Conservation (phyloP, 2,329 filamentous ascomycete species). For the Phialophora macrospora region DNA sequence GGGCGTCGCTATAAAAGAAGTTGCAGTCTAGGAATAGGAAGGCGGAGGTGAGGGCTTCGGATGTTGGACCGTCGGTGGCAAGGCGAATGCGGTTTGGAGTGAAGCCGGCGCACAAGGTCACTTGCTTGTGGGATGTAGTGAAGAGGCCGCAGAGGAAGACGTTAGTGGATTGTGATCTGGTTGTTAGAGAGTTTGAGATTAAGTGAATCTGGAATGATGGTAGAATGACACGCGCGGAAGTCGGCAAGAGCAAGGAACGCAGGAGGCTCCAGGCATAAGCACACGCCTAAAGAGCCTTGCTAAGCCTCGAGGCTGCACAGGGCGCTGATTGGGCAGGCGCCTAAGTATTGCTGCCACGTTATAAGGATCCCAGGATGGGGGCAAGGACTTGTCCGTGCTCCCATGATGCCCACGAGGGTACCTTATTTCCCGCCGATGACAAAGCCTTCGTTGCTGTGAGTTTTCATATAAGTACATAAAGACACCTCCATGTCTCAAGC, state of each 20-base stretch:
- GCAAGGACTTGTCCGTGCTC: neutral
- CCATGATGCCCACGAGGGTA: neutral
- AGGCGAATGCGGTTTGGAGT: neutral
- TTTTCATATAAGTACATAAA: neutral
- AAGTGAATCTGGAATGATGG: slow-evolving; percentile 22
- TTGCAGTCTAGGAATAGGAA: neutral
- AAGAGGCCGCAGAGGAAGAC: neutral
- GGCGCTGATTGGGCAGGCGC: slow-evolving; percentile 16
- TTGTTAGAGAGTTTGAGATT: slow-evolving; percentile 9
- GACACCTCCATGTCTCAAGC: neutral
- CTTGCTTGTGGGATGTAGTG: neutral
- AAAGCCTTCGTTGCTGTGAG: neutral
- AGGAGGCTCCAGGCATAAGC: neutral
- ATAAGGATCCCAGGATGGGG: neutral
- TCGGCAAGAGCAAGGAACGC: slow-evolving; percentile 18
- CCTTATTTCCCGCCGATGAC: neutral
- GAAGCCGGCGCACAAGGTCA: slow-evolving; percentile 5
- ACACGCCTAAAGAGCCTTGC: slow-evolving; percentile 1
- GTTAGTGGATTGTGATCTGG: neutral
- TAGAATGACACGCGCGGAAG: slow-evolving; percentile 31
- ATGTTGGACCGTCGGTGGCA: neutral
- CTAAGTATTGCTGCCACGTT: neutral
- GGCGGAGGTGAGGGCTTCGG: neutral
- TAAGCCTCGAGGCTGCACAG: neutral
- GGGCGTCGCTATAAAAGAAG: neutral